Percentiles rank a stretch among this genome's conserved stretches.
phyloP scores from a whole-genome alignment of 805 yeast genomes.

The Saturnispora besseyi region DNA sequence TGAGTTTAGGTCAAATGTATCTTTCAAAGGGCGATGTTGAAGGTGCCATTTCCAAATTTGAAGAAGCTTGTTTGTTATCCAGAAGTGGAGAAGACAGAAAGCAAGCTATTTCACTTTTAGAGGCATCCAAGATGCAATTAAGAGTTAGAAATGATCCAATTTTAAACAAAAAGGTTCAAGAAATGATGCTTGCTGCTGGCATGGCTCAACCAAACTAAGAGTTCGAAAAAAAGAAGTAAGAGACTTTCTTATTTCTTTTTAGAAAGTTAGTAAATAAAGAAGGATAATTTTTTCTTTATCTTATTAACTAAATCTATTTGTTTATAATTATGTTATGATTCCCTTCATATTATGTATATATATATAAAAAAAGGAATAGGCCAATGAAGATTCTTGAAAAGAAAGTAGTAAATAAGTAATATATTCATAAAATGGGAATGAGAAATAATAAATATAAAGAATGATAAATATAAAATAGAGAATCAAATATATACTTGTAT shows the following conservation, averaged over 20 bases:
- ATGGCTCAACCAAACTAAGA: slow-evolving; percentile 3
- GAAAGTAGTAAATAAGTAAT: not conserved
- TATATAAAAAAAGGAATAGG: slow-evolving; percentile 4
- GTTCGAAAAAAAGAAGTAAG: not conserved
- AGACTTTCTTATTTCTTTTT: not conserved
- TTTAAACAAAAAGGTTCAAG: slow-evolving; percentile 53
- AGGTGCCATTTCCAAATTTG: slow-evolving; percentile 75
- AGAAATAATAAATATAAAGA: slow-evolving; percentile 2
- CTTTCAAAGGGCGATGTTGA: slow-evolving; percentile 75
- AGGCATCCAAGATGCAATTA: slow-evolving; percentile 85
- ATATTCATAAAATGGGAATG: not conserved
- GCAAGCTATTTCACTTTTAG: slow-evolving; percentile 86
- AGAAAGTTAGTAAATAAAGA: not conserved
- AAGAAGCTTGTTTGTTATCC: slow-evolving; percentile 72
- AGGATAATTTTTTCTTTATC: not conserved
- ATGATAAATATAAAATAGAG: slow-evolving; percentile 6
- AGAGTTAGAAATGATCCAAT: slow-evolving; percentile 64
- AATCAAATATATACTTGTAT: not conserved
- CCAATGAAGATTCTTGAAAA: not conserved
- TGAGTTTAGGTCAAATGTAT: slow-evolving; percentile 85
- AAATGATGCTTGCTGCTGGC: slow-evolving; percentile 35
- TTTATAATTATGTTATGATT: not conserved
- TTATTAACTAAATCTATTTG: not conserved
- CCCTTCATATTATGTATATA: not conserved
- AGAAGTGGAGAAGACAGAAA: slow-evolving; percentile 80